phyloP scores from a whole-genome alignment of 441 rosid genomes.

The Croton setiger region DNA sequence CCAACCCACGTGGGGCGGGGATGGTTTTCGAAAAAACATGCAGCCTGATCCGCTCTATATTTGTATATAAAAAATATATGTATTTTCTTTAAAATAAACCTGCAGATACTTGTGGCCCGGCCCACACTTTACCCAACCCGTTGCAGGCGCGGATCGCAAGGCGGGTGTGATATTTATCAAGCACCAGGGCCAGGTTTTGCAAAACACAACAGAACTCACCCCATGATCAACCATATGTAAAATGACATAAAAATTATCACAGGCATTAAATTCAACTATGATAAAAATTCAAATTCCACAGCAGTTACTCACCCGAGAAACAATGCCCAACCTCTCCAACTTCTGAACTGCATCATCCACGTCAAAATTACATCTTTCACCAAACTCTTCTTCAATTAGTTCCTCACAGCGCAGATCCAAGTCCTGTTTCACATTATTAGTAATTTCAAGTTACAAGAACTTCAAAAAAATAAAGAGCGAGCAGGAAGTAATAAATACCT shows the following conservation, averaged over 20 bases:
- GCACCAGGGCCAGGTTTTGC: too few relatives aligned
- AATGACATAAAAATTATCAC: not conserved
- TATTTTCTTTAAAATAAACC: too few relatives aligned
- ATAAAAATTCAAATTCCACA: not conserved
- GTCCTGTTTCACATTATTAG: slow-evolving; percentile 48
- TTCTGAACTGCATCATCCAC: slow-evolving; percentile 95
- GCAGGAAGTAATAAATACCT: slow-evolving; percentile 32
- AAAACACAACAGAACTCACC: too few relatives aligned
- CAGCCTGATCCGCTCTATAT: too few relatives aligned
- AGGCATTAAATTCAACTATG: not conserved
- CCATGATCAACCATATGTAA: too few relatives aligned
- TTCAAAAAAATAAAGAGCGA: not conserved
- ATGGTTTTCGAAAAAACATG: too few relatives aligned
- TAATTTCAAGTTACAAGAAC: slow-evolving; percentile 8
- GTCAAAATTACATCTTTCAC: slow-evolving; percentile 84
- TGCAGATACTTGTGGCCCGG: too few relatives aligned
- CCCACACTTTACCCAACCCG: too few relatives aligned
- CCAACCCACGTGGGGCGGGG: too few relatives aligned
- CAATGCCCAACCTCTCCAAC: slow-evolving; percentile 87
- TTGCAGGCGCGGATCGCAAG: too few relatives aligned
- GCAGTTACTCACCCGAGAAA: slow-evolving; percentile 56
- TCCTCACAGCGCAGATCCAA: slow-evolving; percentile 91
- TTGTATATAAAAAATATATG: too few relatives aligned
- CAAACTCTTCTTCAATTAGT: slow-evolving; percentile 85
- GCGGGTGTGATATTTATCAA: too few relatives aligned